Percentiles rank a stretch among this genome's conserved stretches.
Evolutionary conservation across 1,139 yeast species (phyloP).

Genomic region (Candida smagusa): DNA sequence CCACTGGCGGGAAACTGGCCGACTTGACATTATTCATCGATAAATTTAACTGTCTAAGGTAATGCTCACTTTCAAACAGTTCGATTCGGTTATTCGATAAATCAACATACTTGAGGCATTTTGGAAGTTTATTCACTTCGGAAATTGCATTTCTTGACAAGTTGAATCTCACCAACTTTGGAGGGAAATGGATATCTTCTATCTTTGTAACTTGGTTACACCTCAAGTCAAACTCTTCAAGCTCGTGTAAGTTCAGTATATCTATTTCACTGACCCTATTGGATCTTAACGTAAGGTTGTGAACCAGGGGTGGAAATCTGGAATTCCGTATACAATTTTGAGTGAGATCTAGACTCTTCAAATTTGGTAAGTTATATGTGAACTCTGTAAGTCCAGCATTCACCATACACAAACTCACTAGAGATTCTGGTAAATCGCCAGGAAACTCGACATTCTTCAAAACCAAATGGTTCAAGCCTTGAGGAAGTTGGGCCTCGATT

Average conservation of each 20-base stretch:
- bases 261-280: conserved; percentile 1
- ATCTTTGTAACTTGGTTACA: neutral
- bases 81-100: conserved; percentile 1
- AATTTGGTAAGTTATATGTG: conserved; percentile 1
- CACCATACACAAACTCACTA: conserved; percentile 1
- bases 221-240: conserved; percentile 1
- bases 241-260: neutral
- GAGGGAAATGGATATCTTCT: neutral
- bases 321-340: neutral
- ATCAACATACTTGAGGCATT: neutral
- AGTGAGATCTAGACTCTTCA: conserved; percentile 1
- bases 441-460: conserved; percentile 1
- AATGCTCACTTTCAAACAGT: neutral
- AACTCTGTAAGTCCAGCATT: conserved; percentile 1
- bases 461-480: neutral
- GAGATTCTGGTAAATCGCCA: neutral
- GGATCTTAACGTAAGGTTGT: neutral
- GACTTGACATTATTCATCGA: conserved; percentile 1
- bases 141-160: conserved; percentile 1
- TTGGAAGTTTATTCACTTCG: neutral
- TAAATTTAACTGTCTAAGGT: neutral
- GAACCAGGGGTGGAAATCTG: neutral
- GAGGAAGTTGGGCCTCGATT: neutral
- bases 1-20: conserved; percentile 1
- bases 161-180: neutral